A percentile compares a stretch with the other conserved stretches of the same genome.
These are phyloP conservation scores for Sordaria brevicollis DNA, from an alignment of 495 filamentous ascomycete species.

Conservation along the genomic window DNA sequence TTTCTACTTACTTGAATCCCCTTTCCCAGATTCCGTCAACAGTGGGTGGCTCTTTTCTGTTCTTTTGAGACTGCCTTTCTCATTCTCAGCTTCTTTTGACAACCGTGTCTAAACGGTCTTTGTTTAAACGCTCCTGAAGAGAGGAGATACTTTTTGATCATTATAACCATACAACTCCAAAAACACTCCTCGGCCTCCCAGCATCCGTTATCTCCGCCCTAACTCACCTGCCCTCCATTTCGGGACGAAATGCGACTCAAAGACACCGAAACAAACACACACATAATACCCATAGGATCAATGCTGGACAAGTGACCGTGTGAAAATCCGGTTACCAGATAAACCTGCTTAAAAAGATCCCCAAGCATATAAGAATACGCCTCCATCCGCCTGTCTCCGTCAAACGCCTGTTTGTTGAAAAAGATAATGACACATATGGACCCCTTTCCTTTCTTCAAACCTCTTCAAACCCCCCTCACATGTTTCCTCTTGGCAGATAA, in stretches of 20 bases:
- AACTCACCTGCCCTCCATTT: not conserved
- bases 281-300: not conserved
- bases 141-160: not conserved
- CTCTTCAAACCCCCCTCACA: too few relatives aligned
- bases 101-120: not conserved
- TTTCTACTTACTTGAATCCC: not conserved
- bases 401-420: slow-evolving; percentile 13
- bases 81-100: not conserved
- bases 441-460: not conserved
- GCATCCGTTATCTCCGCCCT: not conserved
- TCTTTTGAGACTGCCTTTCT: too few relatives aligned
- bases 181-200: not conserved
- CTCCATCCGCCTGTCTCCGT: slow-evolving; percentile 7
- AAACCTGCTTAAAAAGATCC: not conserved
- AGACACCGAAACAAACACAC: not conserved
- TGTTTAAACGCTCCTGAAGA: not conserved
- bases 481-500: not conserved
- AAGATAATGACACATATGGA: slow-evolving; percentile 10
- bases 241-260: not conserved
- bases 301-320: not conserved
- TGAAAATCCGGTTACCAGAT: not conserved
- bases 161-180: not conserved
- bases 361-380: not conserved
- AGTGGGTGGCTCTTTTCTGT: not conserved
- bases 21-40: not conserved